Conservation (phyloP, 2,329 filamentous ascomycete species). For the Dactylella cylindrospora region DNA sequence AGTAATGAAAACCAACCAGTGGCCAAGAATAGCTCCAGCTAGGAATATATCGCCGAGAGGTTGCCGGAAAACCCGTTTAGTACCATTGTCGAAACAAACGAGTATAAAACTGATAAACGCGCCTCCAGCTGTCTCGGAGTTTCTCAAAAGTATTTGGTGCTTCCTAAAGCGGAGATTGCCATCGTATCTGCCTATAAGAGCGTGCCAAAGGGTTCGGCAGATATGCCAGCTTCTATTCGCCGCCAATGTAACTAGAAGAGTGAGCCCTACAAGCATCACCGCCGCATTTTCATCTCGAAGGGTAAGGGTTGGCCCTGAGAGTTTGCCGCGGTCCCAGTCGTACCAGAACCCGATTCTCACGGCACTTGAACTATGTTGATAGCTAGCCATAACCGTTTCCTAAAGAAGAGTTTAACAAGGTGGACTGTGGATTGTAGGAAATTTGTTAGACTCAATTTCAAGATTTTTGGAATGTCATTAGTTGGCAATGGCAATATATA, state of each 20-base stretch:
- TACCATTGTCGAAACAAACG: conserved; percentile 4
- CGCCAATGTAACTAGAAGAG: conserved; percentile 9
- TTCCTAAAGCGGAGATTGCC: neutral
- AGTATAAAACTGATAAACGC: neutral
- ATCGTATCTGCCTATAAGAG: neutral
- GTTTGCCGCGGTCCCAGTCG: conserved; percentile 2
- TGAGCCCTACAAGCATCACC: conserved; percentile 4
- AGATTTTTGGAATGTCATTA: no score
- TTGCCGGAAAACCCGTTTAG: neutral
- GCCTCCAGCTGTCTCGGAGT: conserved; percentile 13
- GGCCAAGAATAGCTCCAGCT: neutral
- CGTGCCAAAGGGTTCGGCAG: conserved; percentile 10
- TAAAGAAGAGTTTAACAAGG: no score
- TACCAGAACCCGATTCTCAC: conserved; percentile 18
- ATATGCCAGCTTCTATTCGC: conserved; percentile 16
- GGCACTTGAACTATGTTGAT: conserved; percentile 9
- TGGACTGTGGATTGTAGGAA: no score
- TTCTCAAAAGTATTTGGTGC: conserved; percentile 15
- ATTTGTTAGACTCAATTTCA: no score
- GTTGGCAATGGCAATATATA: no score
- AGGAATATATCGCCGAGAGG: neutral
- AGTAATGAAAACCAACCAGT: conserved; percentile 11
- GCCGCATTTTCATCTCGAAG: conserved; percentile 11
- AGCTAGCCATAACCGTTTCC: no score
- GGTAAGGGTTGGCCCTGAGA: conserved; percentile 17